Percentiles rank a stretch among this genome's conserved stretches.
phyloP scores from a whole-genome alignment of 345 rosid species.

The Dipteronia dyeriana region DNA sequence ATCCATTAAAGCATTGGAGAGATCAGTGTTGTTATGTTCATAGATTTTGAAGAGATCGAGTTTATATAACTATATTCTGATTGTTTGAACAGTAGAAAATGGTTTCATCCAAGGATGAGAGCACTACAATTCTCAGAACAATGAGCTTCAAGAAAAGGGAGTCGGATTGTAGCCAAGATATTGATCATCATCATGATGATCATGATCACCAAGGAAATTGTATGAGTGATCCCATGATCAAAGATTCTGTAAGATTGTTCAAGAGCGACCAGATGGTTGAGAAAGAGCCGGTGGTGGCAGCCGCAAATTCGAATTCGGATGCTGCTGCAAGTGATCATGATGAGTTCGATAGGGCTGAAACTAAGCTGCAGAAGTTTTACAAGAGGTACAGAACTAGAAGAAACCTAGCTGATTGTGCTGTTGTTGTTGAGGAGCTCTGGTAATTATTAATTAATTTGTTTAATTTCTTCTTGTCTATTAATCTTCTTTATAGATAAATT shows the following conservation, averaged over 20 bases:
- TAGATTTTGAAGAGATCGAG: no score
- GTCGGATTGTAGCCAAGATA: background rate
- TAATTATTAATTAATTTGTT: no score
- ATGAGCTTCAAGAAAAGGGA: slow-evolving; percentile 19
- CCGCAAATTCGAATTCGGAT: no score
- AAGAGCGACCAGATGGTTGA: no score
- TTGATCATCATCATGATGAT: background rate
- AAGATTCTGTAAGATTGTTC: no score
- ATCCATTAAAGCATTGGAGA: no score
- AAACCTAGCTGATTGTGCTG: slow-evolving; percentile 36
- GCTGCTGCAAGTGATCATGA: background rate
- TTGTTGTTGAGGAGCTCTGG: slow-evolving; percentile 37
- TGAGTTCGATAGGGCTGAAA: slow-evolving; percentile 15
- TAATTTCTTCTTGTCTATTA: no score
- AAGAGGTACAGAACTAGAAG: slow-evolving; percentile 36
- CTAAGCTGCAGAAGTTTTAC: slow-evolving; percentile 32
- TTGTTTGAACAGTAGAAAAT: background rate
- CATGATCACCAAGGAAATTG: background rate
- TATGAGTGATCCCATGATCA: no score
- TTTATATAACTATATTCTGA: background rate
- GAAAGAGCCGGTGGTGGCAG: no score
- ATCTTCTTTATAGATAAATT: no score
- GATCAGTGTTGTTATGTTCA: no score
- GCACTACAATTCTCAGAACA: background rate
- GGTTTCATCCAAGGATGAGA: background rate